phyloP scores from a whole-genome alignment of 768 basidiomycete species.

The Lentinula boryana region DNA sequence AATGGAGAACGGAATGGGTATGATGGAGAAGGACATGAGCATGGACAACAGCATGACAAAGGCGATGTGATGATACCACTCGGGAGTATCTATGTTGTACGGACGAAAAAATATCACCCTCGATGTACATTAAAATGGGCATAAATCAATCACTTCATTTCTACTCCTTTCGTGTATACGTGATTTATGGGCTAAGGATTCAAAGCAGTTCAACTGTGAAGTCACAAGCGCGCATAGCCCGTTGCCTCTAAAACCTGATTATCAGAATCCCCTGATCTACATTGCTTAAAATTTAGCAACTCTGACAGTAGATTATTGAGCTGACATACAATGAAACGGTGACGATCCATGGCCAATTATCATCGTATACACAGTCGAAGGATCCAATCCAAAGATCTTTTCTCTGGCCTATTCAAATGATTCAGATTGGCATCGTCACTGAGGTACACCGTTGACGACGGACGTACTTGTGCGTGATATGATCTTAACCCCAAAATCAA shows the following conservation, averaged over 20 bases:
- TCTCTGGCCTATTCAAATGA: background rate
- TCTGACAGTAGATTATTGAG: background rate
- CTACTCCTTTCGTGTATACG: background rate
- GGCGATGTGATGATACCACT: background rate
- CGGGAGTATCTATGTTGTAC: background rate
- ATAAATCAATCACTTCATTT: background rate
- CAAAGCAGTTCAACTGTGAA: too few relatives aligned
- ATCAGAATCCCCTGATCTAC: background rate
- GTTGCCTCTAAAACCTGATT: background rate
- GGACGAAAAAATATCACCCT: background rate
- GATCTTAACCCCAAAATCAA: background rate
- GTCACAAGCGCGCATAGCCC: background rate
- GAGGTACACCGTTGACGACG: background rate
- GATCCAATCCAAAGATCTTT: background rate
- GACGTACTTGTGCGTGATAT: background rate
- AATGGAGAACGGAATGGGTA: constrained; percentile 4
- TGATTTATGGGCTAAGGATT: background rate
- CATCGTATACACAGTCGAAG: background rate
- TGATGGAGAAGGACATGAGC: background rate
- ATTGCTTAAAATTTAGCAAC: background rate
- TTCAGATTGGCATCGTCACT: background rate
- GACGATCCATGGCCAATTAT: background rate
- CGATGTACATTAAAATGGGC: background rate
- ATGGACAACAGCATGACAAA: background rate
- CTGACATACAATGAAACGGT: background rate